A percentile compares a stretch with the other conserved stretches of the same genome.
phyloP scores from a whole-genome alignment of 805 yeast genomes.

The Saturnispora zaruensis region DNA sequence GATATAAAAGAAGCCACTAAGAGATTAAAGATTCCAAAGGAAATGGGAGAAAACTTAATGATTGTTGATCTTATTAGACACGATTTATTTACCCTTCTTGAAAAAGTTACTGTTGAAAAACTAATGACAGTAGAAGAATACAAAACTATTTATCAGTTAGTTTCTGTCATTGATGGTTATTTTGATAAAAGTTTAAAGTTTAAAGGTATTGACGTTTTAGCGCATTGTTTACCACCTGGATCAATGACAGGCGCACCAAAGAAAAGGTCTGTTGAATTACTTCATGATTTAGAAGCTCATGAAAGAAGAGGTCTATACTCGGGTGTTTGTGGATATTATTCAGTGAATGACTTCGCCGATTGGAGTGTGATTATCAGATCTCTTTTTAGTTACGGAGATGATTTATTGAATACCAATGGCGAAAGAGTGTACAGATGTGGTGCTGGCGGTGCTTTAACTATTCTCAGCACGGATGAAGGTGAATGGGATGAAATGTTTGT shows the following conservation, averaged over 20 bases:
- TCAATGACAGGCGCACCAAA: slow-evolving; percentile 99
- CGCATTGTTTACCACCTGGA: slow-evolving; percentile 87
- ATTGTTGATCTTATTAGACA: slow-evolving; percentile 93
- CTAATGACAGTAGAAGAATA: slow-evolving; percentile 92
- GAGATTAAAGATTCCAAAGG: slow-evolving; percentile 76
- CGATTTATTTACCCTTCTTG: slow-evolving; percentile 64
- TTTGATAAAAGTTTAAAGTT: slow-evolving; percentile 28
- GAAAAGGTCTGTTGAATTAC: slow-evolving; percentile 77
- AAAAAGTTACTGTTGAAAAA: slow-evolving; percentile 60
- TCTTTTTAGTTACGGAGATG: slow-evolving; percentile 55
- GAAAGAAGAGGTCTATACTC: slow-evolving; percentile 78
- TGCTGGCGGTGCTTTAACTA: slow-evolving; percentile 97
- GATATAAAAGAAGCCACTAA: slow-evolving; percentile 49
- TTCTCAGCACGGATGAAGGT: slow-evolving; percentile 68
- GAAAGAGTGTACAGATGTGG: slow-evolving; percentile 69
- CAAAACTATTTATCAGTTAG: slow-evolving; percentile 82
- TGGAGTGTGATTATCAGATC: slow-evolving; percentile 96
- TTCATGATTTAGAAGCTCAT: slow-evolving; percentile 49
- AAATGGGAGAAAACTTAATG: slow-evolving; percentile 93
- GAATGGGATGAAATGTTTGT: slow-evolving; percentile 90
- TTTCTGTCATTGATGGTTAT: slow-evolving; percentile 74
- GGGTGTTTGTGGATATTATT: slow-evolving; percentile 95
- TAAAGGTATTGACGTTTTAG: slow-evolving; percentile 71
- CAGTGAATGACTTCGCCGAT: slow-evolving; percentile 76
- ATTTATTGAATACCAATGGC: slow-evolving; percentile 21